phyloP scores from a whole-genome alignment of 805 yeast genomes.

The Metschnikowia bowlesiae region DNA sequence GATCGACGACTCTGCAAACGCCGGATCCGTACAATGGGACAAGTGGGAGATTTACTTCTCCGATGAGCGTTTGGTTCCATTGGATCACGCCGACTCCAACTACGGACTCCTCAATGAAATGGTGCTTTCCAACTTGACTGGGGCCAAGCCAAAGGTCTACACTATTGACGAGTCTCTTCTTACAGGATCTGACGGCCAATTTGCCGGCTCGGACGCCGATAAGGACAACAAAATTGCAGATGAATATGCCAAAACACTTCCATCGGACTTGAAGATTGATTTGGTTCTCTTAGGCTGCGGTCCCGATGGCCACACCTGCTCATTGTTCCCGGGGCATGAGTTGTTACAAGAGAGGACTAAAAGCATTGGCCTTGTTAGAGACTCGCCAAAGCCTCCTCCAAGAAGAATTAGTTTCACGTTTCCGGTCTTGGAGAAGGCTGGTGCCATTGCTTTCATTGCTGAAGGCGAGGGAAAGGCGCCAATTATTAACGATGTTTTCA shows the following conservation, averaged over 20 bases:
- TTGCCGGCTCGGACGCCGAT: slow-evolving; percentile 43
- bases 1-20: slow-evolving; percentile 48
- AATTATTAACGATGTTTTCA: slow-evolving; percentile 67
- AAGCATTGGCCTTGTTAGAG: slow-evolving; percentile 60
- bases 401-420: slow-evolving; percentile 87
- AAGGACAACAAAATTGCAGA: slow-evolving; percentile 50
- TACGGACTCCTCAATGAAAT: slow-evolving; percentile 69
- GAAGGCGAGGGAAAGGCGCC: slow-evolving; percentile 83
- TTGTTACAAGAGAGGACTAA: slow-evolving; percentile 52
- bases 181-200: slow-evolving; percentile 43
- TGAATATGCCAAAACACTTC: slow-evolving; percentile 58
- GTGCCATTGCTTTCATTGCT: slow-evolving; percentile 72
- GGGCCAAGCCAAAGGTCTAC: slow-evolving; percentile 53
- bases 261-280: slow-evolving; percentile 48
- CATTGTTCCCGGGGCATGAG: slow-evolving; percentile 81
- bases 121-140: slow-evolving; percentile 48
- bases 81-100: slow-evolving; percentile 80
- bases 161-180: slow-evolving; percentile 64
- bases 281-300: slow-evolving; percentile 83
- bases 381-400: slow-evolving; percentile 93
- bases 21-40: slow-evolving; percentile 53
- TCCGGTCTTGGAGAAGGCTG: slow-evolving; percentile 59
- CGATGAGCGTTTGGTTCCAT: slow-evolving; percentile 87
- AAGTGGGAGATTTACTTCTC: slow-evolving; percentile 81
- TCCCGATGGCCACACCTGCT: slow-evolving; percentile 95